Percentiles rank a stretch among this genome's conserved stretches.
Conservation (phyloP, 345 rosid genomes). For the Chamaenerion angustifolium region DNA sequence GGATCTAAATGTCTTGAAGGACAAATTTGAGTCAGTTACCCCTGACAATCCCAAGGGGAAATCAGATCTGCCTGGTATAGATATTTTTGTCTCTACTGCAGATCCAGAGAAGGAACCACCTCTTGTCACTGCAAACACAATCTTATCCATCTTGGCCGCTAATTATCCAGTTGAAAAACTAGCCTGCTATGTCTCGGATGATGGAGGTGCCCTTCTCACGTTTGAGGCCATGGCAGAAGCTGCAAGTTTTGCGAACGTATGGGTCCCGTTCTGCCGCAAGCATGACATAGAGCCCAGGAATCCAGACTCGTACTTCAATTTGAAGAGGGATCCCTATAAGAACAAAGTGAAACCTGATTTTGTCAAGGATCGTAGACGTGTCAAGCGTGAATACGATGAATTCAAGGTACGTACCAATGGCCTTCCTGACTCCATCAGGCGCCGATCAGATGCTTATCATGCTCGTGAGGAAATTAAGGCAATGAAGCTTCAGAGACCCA, state of each 20-base stretch:
- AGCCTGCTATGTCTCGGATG: slow-evolving; percentile 95
- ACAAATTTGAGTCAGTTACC: slow-evolving; percentile 72
- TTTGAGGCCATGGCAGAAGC: slow-evolving; percentile 99
- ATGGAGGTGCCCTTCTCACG: slow-evolving; percentile 93
- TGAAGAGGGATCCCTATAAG: slow-evolving; percentile 94
- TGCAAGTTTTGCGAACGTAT: slow-evolving; percentile 79
- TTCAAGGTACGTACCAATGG: slow-evolving; percentile 88
- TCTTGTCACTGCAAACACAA: slow-evolving; percentile 89
- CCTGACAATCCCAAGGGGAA: slow-evolving; percentile 71
- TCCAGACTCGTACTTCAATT: slow-evolving; percentile 81
- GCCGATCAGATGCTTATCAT: slow-evolving; percentile 89
- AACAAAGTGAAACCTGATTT: slow-evolving; percentile 77
- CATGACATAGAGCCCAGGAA: slow-evolving; percentile 86
- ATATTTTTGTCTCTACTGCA: slow-evolving; percentile 91
- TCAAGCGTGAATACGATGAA: slow-evolving; percentile 94
- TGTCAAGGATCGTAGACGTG: slow-evolving; percentile 82
- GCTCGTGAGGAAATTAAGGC: slow-evolving; percentile 98
- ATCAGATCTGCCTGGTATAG: slow-evolving; percentile 93
- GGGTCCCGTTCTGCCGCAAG: slow-evolving; percentile 97
- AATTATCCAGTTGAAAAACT: slow-evolving; percentile 91
- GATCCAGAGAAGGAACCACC: slow-evolving; percentile 99
- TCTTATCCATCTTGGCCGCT: slow-evolving; percentile 80
- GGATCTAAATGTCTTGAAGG: slow-evolving; percentile 81
- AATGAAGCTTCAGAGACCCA: slow-evolving; percentile 81
- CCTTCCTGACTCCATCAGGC: slow-evolving; percentile 84